Base-by-base conservation (phyloP, 208 protist genomes). In the Phytomonas sp. region DNA sequence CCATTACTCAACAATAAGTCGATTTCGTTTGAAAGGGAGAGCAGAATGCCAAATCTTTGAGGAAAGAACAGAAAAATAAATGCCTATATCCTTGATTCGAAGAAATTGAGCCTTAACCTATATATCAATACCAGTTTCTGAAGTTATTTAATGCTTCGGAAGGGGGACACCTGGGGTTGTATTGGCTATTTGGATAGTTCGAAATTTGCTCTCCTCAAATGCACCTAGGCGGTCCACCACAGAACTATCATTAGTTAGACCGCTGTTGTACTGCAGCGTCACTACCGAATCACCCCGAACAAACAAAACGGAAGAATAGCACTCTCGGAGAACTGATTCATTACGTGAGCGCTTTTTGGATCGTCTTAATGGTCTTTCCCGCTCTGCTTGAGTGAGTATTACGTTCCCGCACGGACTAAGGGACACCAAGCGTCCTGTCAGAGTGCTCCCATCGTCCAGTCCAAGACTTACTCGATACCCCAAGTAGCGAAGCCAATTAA, bases 381-480 rank as follows among this genome's bases (percentile, higher is more conserved):
- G 87, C 72, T 93, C 87, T 29, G 78, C 80, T 33, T 92, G 86
- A 5, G 88, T 90, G 6, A 95, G 72, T 56, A 95, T 77, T n/a
- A 93, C 60, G 49, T 92, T 95, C 40, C 80, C 82, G 6, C 64
- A 78, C n/a, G 64, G 67, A 67, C 84, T 84, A 7, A 94, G 71
- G 6, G 88, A 93, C 30, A 93, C 80, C 26, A 95, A 81, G 10
- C 88, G 81, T 29, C 91, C 91, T 29, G 67, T 78, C 16, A 95
- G 69, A n/a, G 76, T 74, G 61, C 77, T 89, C 36, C 76, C 66
- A 60, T 95, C 91, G 69, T 93, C 88, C 16, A 93, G 65, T 29
- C 81, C 77, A 23, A 95, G 79, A 23, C 63, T 79, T 26, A 95
- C 67, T 11, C 91, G 82, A 66, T 80, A 86, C 26, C 88, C 88